phyloP scores from a whole-genome alignment of 768 basidiomycete species.

The Cystobasidiopsis lactophilus region DNA sequence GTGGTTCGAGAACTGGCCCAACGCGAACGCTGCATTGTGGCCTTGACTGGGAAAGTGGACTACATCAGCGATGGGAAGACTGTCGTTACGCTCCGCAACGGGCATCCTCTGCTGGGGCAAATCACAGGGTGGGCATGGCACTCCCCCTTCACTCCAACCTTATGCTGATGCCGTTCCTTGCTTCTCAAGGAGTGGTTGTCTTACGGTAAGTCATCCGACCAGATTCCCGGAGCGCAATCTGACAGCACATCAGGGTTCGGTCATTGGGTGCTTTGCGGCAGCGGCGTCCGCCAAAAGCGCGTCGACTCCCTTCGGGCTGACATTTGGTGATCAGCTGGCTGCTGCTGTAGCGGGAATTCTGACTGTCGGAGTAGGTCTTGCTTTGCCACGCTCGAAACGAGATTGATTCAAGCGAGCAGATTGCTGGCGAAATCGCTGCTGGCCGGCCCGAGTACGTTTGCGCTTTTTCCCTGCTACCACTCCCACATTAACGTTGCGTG shows the following conservation, averaged over 20 bases:
- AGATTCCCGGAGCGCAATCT: not conserved
- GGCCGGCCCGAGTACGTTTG: not conserved
- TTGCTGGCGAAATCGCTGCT: not conserved
- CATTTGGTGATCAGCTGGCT: not conserved
- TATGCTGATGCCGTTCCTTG: not conserved
- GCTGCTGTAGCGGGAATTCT: not conserved
- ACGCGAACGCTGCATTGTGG: conserved; percentile 64
- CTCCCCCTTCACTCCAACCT: not conserved
- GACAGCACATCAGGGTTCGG: not conserved
- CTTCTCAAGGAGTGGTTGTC: not conserved
- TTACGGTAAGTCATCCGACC: not conserved
- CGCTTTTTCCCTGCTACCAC: no score
- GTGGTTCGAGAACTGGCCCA: conserved; percentile 50
- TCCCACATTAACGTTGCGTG: no score
- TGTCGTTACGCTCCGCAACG: conserved; percentile 52
- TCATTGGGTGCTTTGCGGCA: not conserved
- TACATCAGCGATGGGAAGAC: conserved; percentile 60
- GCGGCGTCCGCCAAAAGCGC: not conserved
- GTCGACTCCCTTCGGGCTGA: not conserved
- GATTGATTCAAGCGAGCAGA: no score
- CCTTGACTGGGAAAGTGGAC: conserved; percentile 56
- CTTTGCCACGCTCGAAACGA: no score
- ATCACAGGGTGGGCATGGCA: conserved; percentile 80
- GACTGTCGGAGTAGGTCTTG: no score
- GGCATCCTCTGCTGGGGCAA: conserved; percentile 43